Conservation (phyloP, 179 eudicot species). For the Carnegiea gigantea region DNA sequence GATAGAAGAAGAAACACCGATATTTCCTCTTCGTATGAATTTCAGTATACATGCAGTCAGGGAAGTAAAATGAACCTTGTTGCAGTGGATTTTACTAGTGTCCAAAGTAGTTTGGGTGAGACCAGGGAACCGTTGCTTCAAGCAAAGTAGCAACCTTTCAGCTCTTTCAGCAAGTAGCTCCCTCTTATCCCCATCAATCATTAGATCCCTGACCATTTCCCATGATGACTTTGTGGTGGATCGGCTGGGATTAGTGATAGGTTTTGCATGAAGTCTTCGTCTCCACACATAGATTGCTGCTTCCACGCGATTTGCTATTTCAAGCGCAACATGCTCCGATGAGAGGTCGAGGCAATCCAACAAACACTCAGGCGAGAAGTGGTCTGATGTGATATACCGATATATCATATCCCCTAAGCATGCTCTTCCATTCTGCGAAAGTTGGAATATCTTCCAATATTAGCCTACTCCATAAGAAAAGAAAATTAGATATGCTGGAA, state of each 20-base stretch:
- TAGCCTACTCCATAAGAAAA: neutral
- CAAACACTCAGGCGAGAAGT: constrained; percentile 72
- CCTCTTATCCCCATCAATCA: constrained; percentile 74
- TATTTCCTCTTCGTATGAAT: neutral
- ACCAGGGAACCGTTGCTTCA: constrained; percentile 81
- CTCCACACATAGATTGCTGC: constrained; percentile 83
- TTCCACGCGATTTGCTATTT: constrained; percentile 83
- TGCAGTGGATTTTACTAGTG: constrained; percentile 78
- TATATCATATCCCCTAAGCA: constrained; percentile 84
- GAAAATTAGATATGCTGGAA: neutral
- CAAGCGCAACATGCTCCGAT: constrained; percentile 74
- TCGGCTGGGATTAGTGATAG: constrained; percentile 44
- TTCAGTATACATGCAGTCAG: neutral
- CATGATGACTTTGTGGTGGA: constrained; percentile 72
- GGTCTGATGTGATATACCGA: constrained; percentile 76
- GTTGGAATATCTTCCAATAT: neutral
- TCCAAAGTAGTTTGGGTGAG: constrained; percentile 83
- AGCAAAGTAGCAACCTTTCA: constrained; percentile 63
- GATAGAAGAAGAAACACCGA: no score
- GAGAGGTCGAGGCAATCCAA: constrained; percentile 81
- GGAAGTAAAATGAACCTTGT: constrained; percentile 51
- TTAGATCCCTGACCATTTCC: constrained; percentile 74
- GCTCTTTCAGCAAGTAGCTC: constrained; percentile 84
- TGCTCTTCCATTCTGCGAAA: constrained; percentile 66
- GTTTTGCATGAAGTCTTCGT: constrained; percentile 49